Percentiles rank a stretch among this genome's conserved stretches.
These are phyloP conservation scores for Penicillium sp. DNA, from an alignment of 2,329 filamentous ascomycete genomes.

Conservation along the genomic window DNA sequence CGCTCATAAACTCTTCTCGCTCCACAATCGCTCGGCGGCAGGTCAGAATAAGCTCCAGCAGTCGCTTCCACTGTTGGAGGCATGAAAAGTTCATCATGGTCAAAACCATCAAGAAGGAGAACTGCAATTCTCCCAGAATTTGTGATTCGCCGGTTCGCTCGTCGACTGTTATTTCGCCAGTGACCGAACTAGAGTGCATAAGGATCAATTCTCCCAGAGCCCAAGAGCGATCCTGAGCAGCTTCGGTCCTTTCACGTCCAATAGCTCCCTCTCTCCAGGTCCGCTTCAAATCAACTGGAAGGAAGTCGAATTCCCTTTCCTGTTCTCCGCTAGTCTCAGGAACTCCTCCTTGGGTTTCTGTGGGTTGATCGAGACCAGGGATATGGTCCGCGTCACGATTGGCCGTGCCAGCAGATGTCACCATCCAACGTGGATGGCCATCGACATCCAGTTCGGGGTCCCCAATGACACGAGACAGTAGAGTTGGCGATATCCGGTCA, in stretches of 20 bases:
- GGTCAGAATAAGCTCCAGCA: conserved; percentile 57
- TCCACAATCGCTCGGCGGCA: conserved; percentile 52
- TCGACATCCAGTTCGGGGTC: conserved; percentile 35
- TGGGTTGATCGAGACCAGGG: conserved; percentile 50
- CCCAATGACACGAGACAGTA: conserved; percentile 54
- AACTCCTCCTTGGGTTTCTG: conserved; percentile 13
- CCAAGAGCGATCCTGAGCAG: conserved; percentile 63
- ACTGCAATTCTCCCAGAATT: conserved; percentile 60
- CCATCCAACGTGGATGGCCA: conserved; percentile 50
- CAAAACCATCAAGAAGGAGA: conserved; percentile 61
- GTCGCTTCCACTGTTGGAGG: conserved; percentile 63
- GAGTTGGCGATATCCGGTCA: conserved; percentile 46
- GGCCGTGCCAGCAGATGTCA: conserved; percentile 59
- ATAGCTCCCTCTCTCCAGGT: conserved; percentile 63
- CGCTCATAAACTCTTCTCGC: conserved; percentile 52
- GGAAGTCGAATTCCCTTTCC: conserved; percentile 52
- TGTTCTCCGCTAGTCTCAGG: conserved; percentile 30
- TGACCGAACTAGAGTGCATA: conserved; percentile 22
- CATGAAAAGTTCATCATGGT: conserved; percentile 66
- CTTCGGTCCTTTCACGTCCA: conserved; percentile 61
- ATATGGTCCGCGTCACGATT: conserved; percentile 58
- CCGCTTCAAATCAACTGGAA: conserved; percentile 59
- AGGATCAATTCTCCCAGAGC: conserved; percentile 54
- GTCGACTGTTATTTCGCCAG: conserved; percentile 30
- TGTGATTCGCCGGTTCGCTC: conserved; percentile 34